Conservation (phyloP, 1,284 basidiomycete species). For the Crucibulum parvulum region DNA sequence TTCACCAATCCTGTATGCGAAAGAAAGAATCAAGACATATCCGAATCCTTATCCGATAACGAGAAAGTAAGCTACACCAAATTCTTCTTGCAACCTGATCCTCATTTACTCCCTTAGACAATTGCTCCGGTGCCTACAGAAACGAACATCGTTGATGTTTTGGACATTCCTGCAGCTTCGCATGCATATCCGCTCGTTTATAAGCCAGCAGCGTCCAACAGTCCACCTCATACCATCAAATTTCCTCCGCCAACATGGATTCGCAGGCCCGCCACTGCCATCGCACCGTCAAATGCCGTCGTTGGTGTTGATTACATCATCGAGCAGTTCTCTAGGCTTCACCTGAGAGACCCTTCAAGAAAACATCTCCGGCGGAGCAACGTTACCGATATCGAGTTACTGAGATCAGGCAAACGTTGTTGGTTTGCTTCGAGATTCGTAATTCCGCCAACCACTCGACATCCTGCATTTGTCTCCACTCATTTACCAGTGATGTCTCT, state of each 20-base stretch:
- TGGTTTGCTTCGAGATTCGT: slow-evolving; percentile 25
- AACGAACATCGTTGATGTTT: not conserved
- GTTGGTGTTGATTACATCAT: slow-evolving; percentile 12
- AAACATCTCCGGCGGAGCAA: not conserved
- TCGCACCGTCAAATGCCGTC: not conserved
- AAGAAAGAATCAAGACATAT: not conserved
- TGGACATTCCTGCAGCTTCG: slow-evolving; percentile 14
- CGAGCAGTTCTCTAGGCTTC: slow-evolving; percentile 21
- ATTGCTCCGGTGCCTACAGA: too few species aligned
- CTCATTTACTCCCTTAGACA: too few species aligned
- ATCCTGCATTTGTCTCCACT: slow-evolving; percentile 20
- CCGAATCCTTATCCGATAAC: not conserved
- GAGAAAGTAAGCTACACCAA: not conserved
- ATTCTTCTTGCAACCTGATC: too few species aligned
- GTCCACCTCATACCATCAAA: slow-evolving; percentile 7
- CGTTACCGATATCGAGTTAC: not conserved
- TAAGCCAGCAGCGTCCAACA: slow-evolving; percentile 21
- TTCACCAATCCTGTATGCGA: slow-evolving; percentile 23
- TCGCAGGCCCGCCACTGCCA: slow-evolving; percentile 17
- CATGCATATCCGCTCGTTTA: slow-evolving; percentile 46
- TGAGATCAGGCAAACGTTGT: slow-evolving; percentile 1
- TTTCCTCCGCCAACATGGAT: slow-evolving; percentile 22
- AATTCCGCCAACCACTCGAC: slow-evolving; percentile 19
- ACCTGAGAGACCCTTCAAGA: slow-evolving; percentile 11
- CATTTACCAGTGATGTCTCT: not conserved